phyloP scores from a whole-genome alignment of 768 basidiomycete species.

The Mycena leptocephala region DNA sequence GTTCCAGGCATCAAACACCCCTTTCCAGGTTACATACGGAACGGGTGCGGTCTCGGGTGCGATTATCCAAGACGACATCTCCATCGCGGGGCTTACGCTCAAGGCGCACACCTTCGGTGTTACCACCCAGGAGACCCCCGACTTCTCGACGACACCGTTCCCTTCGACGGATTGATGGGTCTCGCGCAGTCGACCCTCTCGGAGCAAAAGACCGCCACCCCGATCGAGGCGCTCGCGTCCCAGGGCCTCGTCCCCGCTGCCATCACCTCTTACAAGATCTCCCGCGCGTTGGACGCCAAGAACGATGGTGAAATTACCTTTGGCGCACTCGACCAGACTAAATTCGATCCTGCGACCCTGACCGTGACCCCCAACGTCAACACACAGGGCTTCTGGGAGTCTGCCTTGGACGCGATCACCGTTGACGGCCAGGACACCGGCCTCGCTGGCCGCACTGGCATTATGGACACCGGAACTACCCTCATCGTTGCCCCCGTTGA shows the following conservation, averaged over 20 bases:
- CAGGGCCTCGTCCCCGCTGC: conserved; percentile 72
- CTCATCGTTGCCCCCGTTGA: conserved; percentile 62
- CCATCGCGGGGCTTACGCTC: conserved; percentile 75
- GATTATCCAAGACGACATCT: conserved; percentile 75
- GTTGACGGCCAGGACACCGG: conserved; percentile 71
- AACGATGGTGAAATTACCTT: conserved; percentile 90
- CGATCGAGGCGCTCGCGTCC: conserved; percentile 78
- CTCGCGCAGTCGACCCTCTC: conserved; percentile 83
- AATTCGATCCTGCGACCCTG: conserved; percentile 76
- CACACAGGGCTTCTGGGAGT: conserved; percentile 87
- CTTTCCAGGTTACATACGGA: conserved; percentile 79
- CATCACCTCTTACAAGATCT: conserved; percentile 87
- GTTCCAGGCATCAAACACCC: conserved; percentile 67
- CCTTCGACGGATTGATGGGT: conserved; percentile 87
- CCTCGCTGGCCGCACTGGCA: conserved; percentile 77
- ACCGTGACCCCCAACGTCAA: conserved; percentile 77
- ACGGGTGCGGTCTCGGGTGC: conserved; percentile 78
- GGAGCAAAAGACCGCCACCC: conserved; percentile 74
- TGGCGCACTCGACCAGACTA: conserved; percentile 73
- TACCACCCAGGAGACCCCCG: conserved; percentile 69
- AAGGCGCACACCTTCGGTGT: conserved; percentile 79
- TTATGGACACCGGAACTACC: conserved; percentile 77
- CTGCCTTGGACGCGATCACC: conserved; percentile 68
- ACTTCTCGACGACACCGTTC: conserved; percentile 69
- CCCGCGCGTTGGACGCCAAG: conserved; percentile 77